Percentiles rank a stretch among this genome's conserved stretches.
Conservation (phyloP, 306 rosid genomes). For the Quercus cerris region DNA sequence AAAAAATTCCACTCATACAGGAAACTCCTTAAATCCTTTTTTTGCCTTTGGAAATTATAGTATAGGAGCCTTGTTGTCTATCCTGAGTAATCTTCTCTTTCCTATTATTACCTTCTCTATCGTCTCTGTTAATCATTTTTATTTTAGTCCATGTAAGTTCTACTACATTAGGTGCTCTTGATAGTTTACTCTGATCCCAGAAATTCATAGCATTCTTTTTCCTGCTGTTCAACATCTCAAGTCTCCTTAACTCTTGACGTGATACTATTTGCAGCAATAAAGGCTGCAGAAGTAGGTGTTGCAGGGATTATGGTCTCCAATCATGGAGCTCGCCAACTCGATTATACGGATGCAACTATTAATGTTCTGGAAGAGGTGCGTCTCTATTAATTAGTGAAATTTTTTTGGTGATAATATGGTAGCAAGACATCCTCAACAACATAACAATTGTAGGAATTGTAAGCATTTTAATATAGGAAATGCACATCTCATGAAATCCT, state of each 20-base stretch:
- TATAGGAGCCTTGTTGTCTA: not conserved
- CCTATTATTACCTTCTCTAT: not conserved
- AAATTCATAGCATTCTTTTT: not conserved
- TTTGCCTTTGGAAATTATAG: not conserved
- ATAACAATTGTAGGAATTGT: not conserved
- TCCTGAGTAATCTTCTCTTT: not conserved
- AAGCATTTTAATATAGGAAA: not conserved
- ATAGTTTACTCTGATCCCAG: not conserved
- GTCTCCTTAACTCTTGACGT: not conserved
- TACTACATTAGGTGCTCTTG: not conserved
- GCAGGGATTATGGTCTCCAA: conserved; percentile 30
- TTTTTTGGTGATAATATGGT: not conserved
- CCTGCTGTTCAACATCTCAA: not conserved
- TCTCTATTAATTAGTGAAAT: not conserved
- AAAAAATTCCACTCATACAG: not conserved
- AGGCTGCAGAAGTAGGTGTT: conserved; percentile 24
- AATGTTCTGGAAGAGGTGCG: conserved; percentile 28
- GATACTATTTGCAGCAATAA: conserved; percentile 18
- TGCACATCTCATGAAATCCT: not conserved
- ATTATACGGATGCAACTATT: conserved; percentile 31
- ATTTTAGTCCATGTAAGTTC: not conserved
- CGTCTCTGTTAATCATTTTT: not conserved
- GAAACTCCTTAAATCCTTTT: not conserved
- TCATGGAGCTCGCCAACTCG: conserved; percentile 37
- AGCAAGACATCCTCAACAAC: not conserved